phyloP scores from a whole-genome alignment of 2,329 filamentous ascomycete species.

The Ophiostoma novo-ulmi region DNA sequence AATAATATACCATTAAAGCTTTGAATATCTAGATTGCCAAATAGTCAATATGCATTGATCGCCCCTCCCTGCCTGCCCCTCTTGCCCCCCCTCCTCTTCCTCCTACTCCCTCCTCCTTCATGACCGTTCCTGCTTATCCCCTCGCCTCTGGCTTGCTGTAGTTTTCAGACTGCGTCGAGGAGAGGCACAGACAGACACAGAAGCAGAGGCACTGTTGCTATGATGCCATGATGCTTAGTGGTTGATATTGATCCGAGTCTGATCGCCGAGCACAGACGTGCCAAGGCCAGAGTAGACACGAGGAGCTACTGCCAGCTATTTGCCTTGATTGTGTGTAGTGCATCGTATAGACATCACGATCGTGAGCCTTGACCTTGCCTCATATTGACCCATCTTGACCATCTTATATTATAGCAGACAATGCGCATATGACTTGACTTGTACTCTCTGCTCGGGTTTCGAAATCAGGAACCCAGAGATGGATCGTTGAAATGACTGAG shows the following conservation, averaged over 20 bases:
- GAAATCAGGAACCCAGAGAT: neutral
- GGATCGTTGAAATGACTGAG: neutral
- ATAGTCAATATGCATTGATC: neutral
- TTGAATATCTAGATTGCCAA: no score
- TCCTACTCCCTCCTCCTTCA: neutral
- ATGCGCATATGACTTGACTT: neutral
- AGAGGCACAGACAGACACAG: neutral
- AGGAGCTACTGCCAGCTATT: neutral
- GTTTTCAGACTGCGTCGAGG: neutral
- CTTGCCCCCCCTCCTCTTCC: neutral
- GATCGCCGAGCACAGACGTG: neutral
- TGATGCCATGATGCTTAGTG: no score
- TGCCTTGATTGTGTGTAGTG: neutral
- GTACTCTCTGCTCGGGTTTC: neutral
- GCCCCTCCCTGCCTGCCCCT: slow-evolving; percentile 1
- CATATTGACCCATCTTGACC: neutral
- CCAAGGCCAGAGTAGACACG: neutral
- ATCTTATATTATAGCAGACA: neutral
- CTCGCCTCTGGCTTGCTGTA: neutral
- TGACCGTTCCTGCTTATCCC: neutral
- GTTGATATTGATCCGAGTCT: neutral
- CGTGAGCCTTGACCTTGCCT: neutral
- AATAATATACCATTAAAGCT: neutral
- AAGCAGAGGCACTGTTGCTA: no score
- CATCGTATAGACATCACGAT: slow-evolving; percentile 1